These are phyloP conservation scores for Tolypocladium cylindrosporum DNA, from an alignment of 2,329 filamentous ascomycete genomes.

Conservation along the genomic window DNA sequence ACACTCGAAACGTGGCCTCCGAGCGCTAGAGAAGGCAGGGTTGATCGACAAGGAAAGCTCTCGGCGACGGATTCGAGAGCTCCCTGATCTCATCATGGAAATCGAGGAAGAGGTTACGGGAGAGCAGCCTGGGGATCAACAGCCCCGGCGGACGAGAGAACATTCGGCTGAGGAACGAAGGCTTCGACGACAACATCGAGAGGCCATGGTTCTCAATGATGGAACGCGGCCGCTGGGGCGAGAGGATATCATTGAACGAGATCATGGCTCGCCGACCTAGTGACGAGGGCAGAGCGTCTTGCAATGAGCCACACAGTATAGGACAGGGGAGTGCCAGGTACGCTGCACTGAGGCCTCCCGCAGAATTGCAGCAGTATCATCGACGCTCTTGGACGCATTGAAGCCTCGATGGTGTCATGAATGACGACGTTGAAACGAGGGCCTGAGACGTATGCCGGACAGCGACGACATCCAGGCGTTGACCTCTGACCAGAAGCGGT, in stretches of 20 bases:
- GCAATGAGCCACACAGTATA: background rate
- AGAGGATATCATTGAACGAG: conserved; percentile 69
- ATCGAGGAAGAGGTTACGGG: conserved; percentile 16
- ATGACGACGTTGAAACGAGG: background rate
- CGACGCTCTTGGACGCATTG: background rate
- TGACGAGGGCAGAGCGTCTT: background rate
- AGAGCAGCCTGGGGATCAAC: conserved; percentile 14
- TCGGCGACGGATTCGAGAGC: conserved; percentile 15
- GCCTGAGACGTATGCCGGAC: background rate
- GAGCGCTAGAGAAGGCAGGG: conserved; percentile 39
- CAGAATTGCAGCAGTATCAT: background rate
- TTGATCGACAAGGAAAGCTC: conserved; percentile 28
- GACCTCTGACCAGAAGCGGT: background rate
- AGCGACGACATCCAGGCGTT: background rate
- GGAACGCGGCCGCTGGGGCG: conserved; percentile 64
- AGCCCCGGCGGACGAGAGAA: conserved; percentile 28
- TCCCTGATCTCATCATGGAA: conserved; percentile 23
- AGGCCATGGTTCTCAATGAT: conserved; percentile 87
- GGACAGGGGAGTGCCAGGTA: background rate
- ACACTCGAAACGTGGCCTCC: conserved; percentile 39
- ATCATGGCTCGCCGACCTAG: conserved; percentile 30
- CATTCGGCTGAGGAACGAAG: conserved; percentile 59
- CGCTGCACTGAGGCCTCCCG: background rate
- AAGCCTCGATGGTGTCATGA: background rate
- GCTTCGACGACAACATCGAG: conserved; percentile 64